Base-by-base conservation (phyloP, 768 basidiomycete genomes). In the Phaeotremella fagi region DNA sequence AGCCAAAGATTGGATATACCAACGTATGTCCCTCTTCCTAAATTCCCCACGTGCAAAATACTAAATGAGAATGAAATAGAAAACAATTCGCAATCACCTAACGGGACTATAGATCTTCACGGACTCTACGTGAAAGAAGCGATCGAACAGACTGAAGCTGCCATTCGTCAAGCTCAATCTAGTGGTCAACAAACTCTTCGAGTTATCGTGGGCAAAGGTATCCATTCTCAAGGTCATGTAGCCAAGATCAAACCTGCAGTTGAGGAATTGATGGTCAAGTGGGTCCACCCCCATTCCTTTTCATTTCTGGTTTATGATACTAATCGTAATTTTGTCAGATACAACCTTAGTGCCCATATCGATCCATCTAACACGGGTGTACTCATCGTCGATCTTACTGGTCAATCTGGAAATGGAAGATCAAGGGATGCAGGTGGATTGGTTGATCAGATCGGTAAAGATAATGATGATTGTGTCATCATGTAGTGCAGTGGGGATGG, bases 111-210 rank as follows among this genome's bases (percentile, higher is more conserved):
- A 41, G 88, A 97, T 73, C 76, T 97, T 22, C 92, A 97, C 67
- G 92, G 90, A 1, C 77, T 98, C 3, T 94, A 88, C 72, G 91
- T 94, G 56, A 90, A 89, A 68, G 94, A 98, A 62, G 89, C 91
- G 20, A 82, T 94, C 44, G 77, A 80, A 37, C 80, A 80, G 48
- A 84, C 82, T 1, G 92, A 97, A 59, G 63, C 72, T 22, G 84
- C 86, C 12, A 80, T 95, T 24, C 76, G 82, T 65, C 76, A 81
- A 28, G 89, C 87, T 14, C 84, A 83, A 50, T 74, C 70, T 26
- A 75, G 79, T 27, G 87, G 86, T 2, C 80, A 85, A 52, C 60
- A 77, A 4, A 81, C 88, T 64, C 69, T 97, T 4, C 80, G 81
- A 52, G 75, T 97, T 53, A 94, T 98, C 59, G 90, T 94, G 51